These are phyloP conservation scores for Cercospora nicotianae DNA, from an alignment of 2,329 filamentous ascomycete species.

Conservation along the genomic window DNA sequence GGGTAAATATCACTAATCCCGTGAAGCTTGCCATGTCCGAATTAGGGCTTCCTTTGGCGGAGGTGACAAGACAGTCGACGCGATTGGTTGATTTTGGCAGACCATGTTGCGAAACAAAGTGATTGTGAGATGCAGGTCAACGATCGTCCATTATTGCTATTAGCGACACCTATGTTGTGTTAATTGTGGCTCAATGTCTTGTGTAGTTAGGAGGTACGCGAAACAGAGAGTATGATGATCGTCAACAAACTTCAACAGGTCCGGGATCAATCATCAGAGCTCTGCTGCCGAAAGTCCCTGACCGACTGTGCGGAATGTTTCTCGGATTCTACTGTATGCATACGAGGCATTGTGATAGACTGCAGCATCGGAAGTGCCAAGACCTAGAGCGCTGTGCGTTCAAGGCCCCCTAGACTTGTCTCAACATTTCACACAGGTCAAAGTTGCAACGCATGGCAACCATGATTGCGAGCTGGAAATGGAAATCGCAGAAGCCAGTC, in stretches of 20 bases:
- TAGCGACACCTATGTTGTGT: not conserved
- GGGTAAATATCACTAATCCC: not conserved
- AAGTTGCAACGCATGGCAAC: not conserved
- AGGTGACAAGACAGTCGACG: not conserved
- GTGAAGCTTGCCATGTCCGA: not conserved
- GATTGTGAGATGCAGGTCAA: not conserved
- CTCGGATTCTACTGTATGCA: not conserved
- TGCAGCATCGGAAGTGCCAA: not conserved
- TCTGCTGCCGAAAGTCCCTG: not conserved
- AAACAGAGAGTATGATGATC: not conserved
- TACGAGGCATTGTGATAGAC: not conserved
- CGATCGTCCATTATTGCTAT: not conserved
- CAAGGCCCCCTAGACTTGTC: not conserved
- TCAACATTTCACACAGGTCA: not conserved
- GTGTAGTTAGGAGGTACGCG: not conserved
- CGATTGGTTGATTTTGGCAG: not conserved
- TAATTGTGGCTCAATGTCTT: not conserved
- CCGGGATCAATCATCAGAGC: not conserved
- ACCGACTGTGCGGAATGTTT: not conserved
- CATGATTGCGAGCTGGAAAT: not conserved
- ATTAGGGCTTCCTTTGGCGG: not conserved
- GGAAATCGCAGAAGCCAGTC: not conserved
- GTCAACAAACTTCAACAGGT: not conserved
- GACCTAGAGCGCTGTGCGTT: not conserved
- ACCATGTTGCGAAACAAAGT: not conserved